phyloP scores from a whole-genome alignment of 2,329 filamentous ascomycete species.

The Cytospora chrysosperma region DNA sequence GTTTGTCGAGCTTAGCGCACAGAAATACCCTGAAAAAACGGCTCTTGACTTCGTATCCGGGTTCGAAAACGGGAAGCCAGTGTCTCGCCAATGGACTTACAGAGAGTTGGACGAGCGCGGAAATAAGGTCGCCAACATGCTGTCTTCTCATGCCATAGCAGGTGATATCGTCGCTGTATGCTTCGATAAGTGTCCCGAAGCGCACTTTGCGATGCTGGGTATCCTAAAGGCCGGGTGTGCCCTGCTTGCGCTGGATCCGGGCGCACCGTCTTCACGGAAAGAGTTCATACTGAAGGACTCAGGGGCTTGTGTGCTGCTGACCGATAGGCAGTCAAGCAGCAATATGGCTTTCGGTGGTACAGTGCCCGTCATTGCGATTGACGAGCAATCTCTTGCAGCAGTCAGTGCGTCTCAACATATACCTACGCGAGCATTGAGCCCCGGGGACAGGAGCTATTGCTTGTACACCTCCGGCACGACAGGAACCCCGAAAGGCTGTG shows the following conservation, averaged over 20 bases:
- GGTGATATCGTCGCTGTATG: constrained; percentile 71
- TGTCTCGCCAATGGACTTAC: constrained; percentile 69
- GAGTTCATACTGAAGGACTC: constrained; percentile 78
- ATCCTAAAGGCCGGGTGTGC: constrained; percentile 80
- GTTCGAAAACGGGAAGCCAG: constrained; percentile 46
- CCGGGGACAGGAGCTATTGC: constrained; percentile 71
- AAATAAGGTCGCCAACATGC: constrained; percentile 68
- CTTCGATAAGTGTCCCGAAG: constrained; percentile 83
- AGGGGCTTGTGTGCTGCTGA: constrained; percentile 60
- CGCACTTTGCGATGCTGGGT: constrained; percentile 78
- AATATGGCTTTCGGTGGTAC: constrained; percentile 36
- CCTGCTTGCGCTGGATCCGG: constrained; percentile 77
- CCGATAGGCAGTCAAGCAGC: constrained; percentile 36
- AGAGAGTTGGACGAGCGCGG: constrained; percentile 67
- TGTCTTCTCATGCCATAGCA: constrained; percentile 49
- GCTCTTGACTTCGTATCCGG: constrained; percentile 75
- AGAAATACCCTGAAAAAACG: constrained; percentile 52
- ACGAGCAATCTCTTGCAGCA: constrained; percentile 33
- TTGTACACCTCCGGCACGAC: constrained; percentile 88
- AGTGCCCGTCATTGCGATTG: constrained; percentile 36
- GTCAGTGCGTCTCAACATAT: constrained; percentile 26
- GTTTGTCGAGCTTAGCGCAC: constrained; percentile 68
- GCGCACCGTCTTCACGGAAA: constrained; percentile 70
- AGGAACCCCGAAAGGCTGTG: constrained; percentile 81
- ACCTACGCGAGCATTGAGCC: constrained; percentile 36